Conservation (phyloP, 129 eudicot species). For the Pseudognaphalium luteoalbum region DNA sequence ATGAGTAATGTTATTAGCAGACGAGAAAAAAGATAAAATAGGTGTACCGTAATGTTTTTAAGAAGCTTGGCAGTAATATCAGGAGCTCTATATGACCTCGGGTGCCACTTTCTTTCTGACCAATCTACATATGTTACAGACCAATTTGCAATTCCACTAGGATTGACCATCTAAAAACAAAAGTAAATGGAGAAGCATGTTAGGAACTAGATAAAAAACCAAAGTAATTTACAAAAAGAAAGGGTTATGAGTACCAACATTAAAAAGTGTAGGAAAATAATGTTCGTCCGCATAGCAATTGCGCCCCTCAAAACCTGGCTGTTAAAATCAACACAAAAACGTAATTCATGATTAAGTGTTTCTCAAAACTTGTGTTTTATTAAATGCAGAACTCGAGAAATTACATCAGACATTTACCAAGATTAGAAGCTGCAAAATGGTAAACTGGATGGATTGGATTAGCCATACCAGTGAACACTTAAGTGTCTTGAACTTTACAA, state of each 20-base stretch:
- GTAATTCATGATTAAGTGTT: not conserved
- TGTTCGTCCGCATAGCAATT: constrained; percentile 83
- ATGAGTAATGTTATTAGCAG: constrained; percentile 15
- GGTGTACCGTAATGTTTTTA: constrained; percentile 55
- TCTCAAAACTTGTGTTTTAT: not conserved
- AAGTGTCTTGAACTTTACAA: not conserved
- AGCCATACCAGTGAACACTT: no score
- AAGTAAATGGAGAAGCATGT: constrained; percentile 2
- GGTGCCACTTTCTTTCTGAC: constrained; percentile 97
- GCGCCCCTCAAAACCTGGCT: constrained; percentile 73
- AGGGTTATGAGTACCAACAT: constrained; percentile 35
- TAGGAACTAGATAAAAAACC: constrained; percentile 12
- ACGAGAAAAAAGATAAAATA: not conserved
- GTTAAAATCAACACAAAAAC: constrained; percentile 23
- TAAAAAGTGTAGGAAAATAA: constrained; percentile 66
- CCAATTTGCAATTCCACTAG: constrained; percentile 73
- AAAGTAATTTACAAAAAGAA: not conserved
- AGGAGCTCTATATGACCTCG: constrained; percentile 57
- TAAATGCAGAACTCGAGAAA: not conserved
- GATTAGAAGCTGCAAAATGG: not conserved
- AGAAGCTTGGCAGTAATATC: constrained; percentile 62
- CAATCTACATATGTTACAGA: constrained; percentile 86
- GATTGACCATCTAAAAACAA: constrained; percentile 68
- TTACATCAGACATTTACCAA: not conserved
- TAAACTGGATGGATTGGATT: no score